These are phyloP conservation scores for Omphalotus guepiniiformis DNA, from an alignment of 768 basidiomycete genomes.

Conservation along the genomic window DNA sequence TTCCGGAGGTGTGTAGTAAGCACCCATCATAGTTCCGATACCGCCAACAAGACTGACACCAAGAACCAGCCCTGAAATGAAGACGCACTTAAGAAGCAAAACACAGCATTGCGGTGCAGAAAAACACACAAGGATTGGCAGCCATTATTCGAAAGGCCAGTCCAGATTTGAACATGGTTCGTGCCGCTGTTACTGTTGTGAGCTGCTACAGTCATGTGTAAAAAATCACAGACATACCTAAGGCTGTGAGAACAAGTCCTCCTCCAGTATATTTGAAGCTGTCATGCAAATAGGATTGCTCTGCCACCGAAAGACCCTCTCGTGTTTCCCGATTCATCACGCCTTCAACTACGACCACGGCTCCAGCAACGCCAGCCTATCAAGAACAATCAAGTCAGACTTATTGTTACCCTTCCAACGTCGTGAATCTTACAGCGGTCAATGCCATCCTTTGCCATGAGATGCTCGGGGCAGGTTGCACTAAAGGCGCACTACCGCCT, in stretches of 20 bases:
- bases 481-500: constrained; percentile 5
- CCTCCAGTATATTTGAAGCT: constrained; percentile 83
- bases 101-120: neutral
- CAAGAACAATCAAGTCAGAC: neutral
- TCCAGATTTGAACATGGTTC: constrained; percentile 69
- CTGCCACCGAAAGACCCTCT: constrained; percentile 55
- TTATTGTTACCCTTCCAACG: neutral
- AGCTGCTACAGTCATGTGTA: neutral
- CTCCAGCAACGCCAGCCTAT: constrained; percentile 70
- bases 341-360: constrained; percentile 56
- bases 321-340: constrained; percentile 78
- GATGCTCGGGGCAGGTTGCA: neutral
- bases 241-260: constrained; percentile 71
- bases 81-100: neutral
- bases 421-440: constrained; percentile 7
- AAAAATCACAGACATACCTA: constrained; percentile 29
- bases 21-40: constrained; percentile 85
- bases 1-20: constrained; percentile 74
- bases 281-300: constrained; percentile 68
- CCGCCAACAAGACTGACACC: constrained; percentile 76
- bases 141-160: constrained; percentile 72
- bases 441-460: constrained; percentile 11
- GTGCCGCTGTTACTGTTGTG: constrained; percentile 35
- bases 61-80: constrained; percentile 67
- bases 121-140: constrained; percentile 69